Base-by-base conservation (phyloP, 2,329 filamentous ascomycete species). In the Arthrinium phaeospermum region DNA sequence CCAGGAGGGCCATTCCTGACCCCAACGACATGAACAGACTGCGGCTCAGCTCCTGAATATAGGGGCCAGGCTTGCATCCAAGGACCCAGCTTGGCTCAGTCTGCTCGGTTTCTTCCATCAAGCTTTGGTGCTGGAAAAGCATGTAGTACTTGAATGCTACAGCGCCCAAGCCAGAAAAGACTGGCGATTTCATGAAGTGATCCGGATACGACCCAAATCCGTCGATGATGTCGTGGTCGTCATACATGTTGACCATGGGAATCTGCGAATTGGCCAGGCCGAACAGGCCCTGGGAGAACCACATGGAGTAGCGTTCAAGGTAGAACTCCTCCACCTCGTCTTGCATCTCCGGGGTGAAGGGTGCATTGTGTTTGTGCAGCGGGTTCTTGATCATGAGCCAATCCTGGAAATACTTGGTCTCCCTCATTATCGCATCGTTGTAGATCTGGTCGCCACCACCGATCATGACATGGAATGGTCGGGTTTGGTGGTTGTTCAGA, bases 61-160 rank as follows among this genome's bases (percentile, higher is more conserved):
- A 99, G 0, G 96, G 95, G 0, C 97, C 97, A 3, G 92, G 93
- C 46, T 88, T 86, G 34, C 89, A 85, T 7, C 96, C 96, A 4
- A 98, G 84, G 24, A 97, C 85, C 96, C 96, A 98, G 79, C 94
- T 98, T 2, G 96, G 94, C 81, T 99, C 97, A 3, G 93, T 90
- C 47, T 88, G 86, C 76, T 97, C 92, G 0, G 92, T 94, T 83
- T 99, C 96, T 67, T 92, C 90, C 0, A 90, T 85, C 4, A 97
- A 86, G 76, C 93, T 97, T 81, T 99, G 97, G 77, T 99, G 96
- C 81, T 99, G 96, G 85, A 99, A 99, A 12, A 99, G 88, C 91
- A 99, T 92, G 79, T 99, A 99, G 83, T 98, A 99, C 81, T 99
- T 99, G 89, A 96, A 98, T 0, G 96, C 96, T 69, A 98, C 91